Evolutionary conservation across 2,329 filamentous ascomycete species (phyloP), one percentile per base, ranked within the genome.

Genomic region (Gliomastix tumulicola): DNA sequence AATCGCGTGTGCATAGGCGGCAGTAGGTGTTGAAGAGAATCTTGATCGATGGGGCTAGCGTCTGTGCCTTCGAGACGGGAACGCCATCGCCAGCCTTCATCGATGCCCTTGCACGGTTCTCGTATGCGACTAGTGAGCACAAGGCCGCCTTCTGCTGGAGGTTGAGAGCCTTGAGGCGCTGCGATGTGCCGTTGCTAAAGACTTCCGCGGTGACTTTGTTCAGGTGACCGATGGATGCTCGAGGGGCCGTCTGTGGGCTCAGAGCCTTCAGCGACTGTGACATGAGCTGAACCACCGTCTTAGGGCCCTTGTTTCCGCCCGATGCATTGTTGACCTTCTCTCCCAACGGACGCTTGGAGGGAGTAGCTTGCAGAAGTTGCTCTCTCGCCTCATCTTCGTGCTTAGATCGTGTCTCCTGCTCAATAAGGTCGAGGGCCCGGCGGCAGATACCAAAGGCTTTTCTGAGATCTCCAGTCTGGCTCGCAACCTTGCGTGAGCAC

Each of bases 381-480:
- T 80, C 76, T 38, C 71, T 67, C 41, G 66, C 67, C 47, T 66
- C 75, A 44, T 81, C 78, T 44, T 83, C 76, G 44, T 88, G 75
- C 53, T 83, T 87, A 44, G 79, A 71, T 40, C 79, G 78, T 2
- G 85, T 90, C 59, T 97, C 90, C 36, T 77, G 70, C 60, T 97
- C 92, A 34, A 96, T 79, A 17, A 95, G 65, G 57, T 97, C 90
- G 38, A 98, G 79, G 4, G 89, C 88, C 37, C 88, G 79, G 32
- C 88, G 83, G 57, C 90, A 88, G 41, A 98, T 87, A 58, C 96
- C 90, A 51, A 97, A 96, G 1, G 89, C 90, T 59, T 94, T 95
- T 42, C 92, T 85, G 34, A 98, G 62, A 57, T 98, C 92, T 30
- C 92, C 92, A 0, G 88, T 95, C 56, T 97, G 90, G 37, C 84